Evolutionary conservation across 345 rosid genomes (phyloP), one percentile per base, ranked within the genome.

Genomic region (Isatis tinctoria): DNA sequence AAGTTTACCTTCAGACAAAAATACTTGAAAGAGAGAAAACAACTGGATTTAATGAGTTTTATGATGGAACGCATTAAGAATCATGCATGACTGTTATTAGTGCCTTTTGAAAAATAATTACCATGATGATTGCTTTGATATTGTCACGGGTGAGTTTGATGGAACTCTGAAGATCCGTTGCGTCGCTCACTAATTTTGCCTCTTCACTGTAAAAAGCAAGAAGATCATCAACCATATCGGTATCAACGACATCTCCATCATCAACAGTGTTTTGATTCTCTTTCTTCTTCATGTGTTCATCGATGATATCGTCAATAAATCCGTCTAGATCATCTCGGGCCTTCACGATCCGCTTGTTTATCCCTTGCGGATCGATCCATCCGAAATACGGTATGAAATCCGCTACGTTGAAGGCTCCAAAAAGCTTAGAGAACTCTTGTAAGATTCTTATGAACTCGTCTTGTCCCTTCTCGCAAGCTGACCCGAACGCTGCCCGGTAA

Each of bases 51-150:
- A 26, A 60, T 68, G 60, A 67, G 28, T 30, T 68, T 28, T 59
- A 39, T 40, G 6, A n/a, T 45, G 73, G 58, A 47, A 66, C 73
- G 44, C 73, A 37, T 58, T 18, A 65, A 74, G 18, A 58, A 48
- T 27, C 3, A 48, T n/a, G n/a, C n/a, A n/a, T 18, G 62, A 67
- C 28, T 36, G 7, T 45, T 18, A 57, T 10, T 24, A 45, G 58
- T 58, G 60, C 2, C 11, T 56, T 32, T 28, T 2, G 16, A 67
- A 60, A 30, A 6, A 17, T 3, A 30, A 28, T 68, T 83, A 95
- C 99, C 98, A 96, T 96, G 80, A 96, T 90, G 59, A 95, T 87
- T 28, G 96, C 99, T 80, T 96, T 92, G 82, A 96, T 96, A 83
- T 89, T 87, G 51, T 88, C 91, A 57, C 81, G 83, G 0, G 94